A percentile compares a stretch with the other conserved stretches of the same genome.
phyloP scores from a whole-genome alignment of 1,139 yeast species.

The Suhomyces bokatorum region DNA sequence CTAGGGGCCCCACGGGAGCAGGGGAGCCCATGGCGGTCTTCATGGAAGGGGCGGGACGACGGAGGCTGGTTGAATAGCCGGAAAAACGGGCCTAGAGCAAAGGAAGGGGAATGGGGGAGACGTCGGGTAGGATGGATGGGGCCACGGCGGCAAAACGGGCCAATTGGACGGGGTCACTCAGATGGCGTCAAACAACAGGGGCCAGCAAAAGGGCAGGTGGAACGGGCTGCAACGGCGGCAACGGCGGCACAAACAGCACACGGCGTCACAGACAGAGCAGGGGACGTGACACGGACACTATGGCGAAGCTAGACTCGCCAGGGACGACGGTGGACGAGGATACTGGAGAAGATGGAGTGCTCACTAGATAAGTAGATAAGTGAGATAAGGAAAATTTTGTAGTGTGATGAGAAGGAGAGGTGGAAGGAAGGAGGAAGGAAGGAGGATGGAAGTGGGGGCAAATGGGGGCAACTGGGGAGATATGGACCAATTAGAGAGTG shows the following conservation, averaged over 20 bases:
- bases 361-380: neutral
- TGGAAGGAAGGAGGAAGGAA: neutral
- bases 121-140: neutral
- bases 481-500: too few species aligned
- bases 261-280: neutral
- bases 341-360: too few species aligned
- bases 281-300: neutral
- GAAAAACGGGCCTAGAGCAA: neutral
- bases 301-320: neutral
- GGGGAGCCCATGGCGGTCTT: conserved; percentile 1
- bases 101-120: neutral
- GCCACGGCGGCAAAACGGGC: neutral
- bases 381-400: conserved; percentile 3
- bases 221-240: neutral
- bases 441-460: neutral
- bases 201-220: neutral
- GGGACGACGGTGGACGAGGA: too few species aligned
- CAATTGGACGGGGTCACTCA: neutral
- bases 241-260: neutral
- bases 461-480: neutral
- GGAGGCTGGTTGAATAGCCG: conserved; percentile 5
- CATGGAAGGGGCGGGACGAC: neutral
- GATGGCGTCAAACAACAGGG: neutral
- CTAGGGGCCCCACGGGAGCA: neutral
- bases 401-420: conserved; percentile 3